Percentiles rank a stretch among this genome's conserved stretches.
Evolutionary conservation across 1,284 basidiomycete species (phyloP).

Genomic region (Vanrija sp.): DNA sequence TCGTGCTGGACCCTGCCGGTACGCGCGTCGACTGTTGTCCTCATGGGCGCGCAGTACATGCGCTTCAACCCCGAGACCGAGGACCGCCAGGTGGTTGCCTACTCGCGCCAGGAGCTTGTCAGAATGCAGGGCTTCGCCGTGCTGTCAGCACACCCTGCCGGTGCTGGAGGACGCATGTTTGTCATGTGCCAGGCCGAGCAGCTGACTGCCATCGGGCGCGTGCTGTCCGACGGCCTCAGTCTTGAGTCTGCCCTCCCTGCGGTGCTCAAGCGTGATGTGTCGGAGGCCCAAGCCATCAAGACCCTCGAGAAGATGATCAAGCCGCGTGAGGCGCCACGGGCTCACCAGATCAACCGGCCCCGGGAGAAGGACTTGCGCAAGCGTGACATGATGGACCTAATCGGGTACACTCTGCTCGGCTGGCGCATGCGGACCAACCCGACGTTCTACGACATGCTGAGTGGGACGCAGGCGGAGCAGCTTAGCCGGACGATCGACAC

Average conservation of each 20-base stretch:
- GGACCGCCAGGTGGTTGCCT: slow-evolving; percentile 72
- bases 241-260: slow-evolving; percentile 72
- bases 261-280: slow-evolving; percentile 17
- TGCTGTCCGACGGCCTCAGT: slow-evolving; percentile 80
- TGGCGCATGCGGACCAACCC: slow-evolving; percentile 74
- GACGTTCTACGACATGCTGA: slow-evolving; percentile 69
- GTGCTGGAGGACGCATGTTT: slow-evolving; percentile 62
- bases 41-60: slow-evolving; percentile 89
- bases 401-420: slow-evolving; percentile 78
- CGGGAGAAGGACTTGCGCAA: slow-evolving; percentile 52
- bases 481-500: slow-evolving; percentile 69
- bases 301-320: slow-evolving; percentile 24
- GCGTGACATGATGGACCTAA: slow-evolving; percentile 68
- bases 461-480: slow-evolving; percentile 53
- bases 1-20: slow-evolving; percentile 82
- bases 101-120: slow-evolving; percentile 73
- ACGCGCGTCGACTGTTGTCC: slow-evolving; percentile 72
- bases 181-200: slow-evolving; percentile 84
- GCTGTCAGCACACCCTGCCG: slow-evolving; percentile 43
- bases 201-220: slow-evolving; percentile 70
- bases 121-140: slow-evolving; percentile 83
- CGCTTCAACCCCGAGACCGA: slow-evolving; percentile 48
- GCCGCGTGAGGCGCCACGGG: slow-evolving; percentile 20
- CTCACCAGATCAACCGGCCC: slow-evolving; percentile 24
- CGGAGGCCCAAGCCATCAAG: not conserved